These are phyloP conservation scores for Geotrichum australiense DNA, from an alignment of 1,139 yeast genomes.

Conservation along the genomic window DNA sequence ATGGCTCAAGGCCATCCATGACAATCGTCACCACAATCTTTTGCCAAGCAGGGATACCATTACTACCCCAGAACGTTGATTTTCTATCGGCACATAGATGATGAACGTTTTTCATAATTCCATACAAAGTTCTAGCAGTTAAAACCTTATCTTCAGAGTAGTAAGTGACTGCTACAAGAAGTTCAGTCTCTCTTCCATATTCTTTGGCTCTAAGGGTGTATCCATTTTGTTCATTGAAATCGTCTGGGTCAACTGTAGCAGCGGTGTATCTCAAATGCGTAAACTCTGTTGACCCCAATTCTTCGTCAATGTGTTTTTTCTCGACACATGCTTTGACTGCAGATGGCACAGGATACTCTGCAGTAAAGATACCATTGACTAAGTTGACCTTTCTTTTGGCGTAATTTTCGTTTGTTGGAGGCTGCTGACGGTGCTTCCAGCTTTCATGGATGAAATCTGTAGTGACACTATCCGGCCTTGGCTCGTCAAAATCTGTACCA, in stretches of 20 bases:
- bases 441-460: conserved; percentile 21
- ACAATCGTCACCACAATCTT: conserved; percentile 84
- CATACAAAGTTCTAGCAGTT: conserved; percentile 85
- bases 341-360: conserved; percentile 71
- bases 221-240: conserved; percentile 53
- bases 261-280: conserved; percentile 71
- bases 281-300: conserved; percentile 58
- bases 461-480: conserved; percentile 2
- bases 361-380: conserved; percentile 63
- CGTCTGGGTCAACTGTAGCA: conserved; percentile 74
- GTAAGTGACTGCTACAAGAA: conserved; percentile 84
- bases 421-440: conserved; percentile 29
- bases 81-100: conserved; percentile 65
- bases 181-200: conserved; percentile 74
- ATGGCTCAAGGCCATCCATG: conserved; percentile 91
- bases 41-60: conserved; percentile 70
- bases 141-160: conserved; percentile 77
- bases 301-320: conserved; percentile 48
- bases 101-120: conserved; percentile 85
- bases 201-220: conserved; percentile 71
- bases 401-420: conserved; percentile 45
- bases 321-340: conserved; percentile 55
- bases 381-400: conserved; percentile 60
- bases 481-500: conserved; percentile 16
- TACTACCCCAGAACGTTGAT: conserved; percentile 35